Conservation (phyloP, 2,329 filamentous ascomycete species). For the Ophiosphaerella narmari region DNA sequence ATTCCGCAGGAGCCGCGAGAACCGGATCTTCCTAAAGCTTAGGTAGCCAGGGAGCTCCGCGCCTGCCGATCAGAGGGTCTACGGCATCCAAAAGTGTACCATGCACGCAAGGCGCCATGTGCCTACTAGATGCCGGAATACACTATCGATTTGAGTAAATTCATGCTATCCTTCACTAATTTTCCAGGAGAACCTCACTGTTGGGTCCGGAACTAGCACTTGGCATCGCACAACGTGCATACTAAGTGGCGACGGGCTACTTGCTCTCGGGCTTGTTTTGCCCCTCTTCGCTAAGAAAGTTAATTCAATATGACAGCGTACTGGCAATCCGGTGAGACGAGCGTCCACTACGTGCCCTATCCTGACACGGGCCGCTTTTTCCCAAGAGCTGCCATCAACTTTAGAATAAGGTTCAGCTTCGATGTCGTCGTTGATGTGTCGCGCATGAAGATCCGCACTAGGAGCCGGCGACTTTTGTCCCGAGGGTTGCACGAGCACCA, state of each 20-base stretch:
- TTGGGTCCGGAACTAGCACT: constrained; percentile 8
- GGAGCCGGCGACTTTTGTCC: constrained; percentile 16
- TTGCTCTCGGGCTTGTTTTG: constrained; percentile 4
- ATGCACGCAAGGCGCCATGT: not conserved
- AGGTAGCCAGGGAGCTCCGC: too few relatives aligned
- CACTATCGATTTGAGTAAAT: constrained; percentile 16
- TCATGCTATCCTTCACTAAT: constrained; percentile 13
- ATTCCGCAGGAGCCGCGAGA: too few relatives aligned
- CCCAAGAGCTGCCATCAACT: constrained; percentile 7
- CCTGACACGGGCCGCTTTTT: constrained; percentile 7
- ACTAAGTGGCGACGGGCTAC: constrained; percentile 4
- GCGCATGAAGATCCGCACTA: constrained; percentile 21
- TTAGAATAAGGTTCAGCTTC: constrained; percentile 15
- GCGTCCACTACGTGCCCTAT: constrained; percentile 7
- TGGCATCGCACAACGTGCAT: not conserved
- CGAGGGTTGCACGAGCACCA: constrained; percentile 13
- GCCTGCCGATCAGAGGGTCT: not conserved
- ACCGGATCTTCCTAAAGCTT: too few relatives aligned
- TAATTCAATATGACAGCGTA: constrained; percentile 7
- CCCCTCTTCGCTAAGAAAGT: constrained; percentile 8
- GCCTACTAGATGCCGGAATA: constrained; percentile 13
- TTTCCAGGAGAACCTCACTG: constrained; percentile 8
- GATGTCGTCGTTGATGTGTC: constrained; percentile 22
- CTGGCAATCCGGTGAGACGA: constrained; percentile 5
- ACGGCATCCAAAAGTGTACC: not conserved